These are phyloP conservation scores for Dalbergia cultrata DNA, from an alignment of 306 rosid species.

Conservation along the genomic window DNA sequence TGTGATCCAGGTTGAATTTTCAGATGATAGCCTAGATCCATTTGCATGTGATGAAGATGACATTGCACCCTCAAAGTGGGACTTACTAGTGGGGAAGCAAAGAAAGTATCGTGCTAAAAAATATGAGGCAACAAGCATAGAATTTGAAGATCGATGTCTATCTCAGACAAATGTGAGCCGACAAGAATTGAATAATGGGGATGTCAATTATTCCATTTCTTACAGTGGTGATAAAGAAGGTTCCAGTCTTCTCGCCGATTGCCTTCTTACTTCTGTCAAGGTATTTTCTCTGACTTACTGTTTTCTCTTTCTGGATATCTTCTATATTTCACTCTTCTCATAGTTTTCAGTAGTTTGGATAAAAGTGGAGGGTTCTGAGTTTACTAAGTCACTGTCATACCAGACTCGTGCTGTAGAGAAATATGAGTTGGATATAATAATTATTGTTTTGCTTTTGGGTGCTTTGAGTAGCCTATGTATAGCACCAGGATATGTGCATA, in stretches of 20 bases:
- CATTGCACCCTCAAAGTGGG: slow-evolving; percentile 88
- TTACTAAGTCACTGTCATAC: slow-evolving; percentile 32
- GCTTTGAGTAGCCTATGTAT: background rate
- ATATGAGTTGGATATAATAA: slow-evolving; percentile 20
- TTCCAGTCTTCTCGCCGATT: slow-evolving; percentile 74
- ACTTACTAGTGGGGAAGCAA: slow-evolving; percentile 72
- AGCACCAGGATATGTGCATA: slow-evolving; percentile 3
- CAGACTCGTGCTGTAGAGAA: background rate
- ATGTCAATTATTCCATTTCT: slow-evolving; percentile 56
- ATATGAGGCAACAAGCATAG: slow-evolving; percentile 49
- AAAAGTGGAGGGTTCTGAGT: slow-evolving; percentile 33
- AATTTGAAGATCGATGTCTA: slow-evolving; percentile 62
- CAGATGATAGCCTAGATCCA: slow-evolving; percentile 80
- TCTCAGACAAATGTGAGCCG: slow-evolving; percentile 58
- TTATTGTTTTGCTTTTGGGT: slow-evolving; percentile 21
- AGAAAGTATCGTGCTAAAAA: slow-evolving; percentile 52
- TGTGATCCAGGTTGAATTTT: slow-evolving; percentile 45
- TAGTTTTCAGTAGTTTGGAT: background rate
- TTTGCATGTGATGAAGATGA: slow-evolving; percentile 98
- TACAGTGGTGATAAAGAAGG: slow-evolving; percentile 57
- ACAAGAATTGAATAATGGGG: slow-evolving; percentile 62
- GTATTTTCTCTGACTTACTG: slow-evolving; percentile 34
- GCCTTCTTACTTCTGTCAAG: slow-evolving; percentile 46
- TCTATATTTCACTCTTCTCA: slow-evolving; percentile 20
- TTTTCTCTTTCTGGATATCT: slow-evolving; percentile 27